Base-by-base conservation (phyloP, 352 stramenopile genomes). In the Phytopythium chamaehyphon region DNA sequence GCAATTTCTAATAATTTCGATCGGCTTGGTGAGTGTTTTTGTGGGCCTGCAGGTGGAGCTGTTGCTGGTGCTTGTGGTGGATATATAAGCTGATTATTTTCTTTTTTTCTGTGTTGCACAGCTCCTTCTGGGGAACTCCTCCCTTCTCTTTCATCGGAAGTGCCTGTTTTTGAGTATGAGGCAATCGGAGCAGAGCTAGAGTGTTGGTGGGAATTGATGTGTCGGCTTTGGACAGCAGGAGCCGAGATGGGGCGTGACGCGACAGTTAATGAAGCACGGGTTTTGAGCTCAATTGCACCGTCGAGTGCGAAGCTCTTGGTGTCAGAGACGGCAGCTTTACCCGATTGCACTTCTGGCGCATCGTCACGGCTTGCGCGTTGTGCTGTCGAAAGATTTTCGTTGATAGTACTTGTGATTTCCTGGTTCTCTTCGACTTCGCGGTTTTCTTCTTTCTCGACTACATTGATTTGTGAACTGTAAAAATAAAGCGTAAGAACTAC, bases 51-150 rank as follows among this genome's bases (percentile, higher is more conserved):
- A 51, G 61, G 46, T 24, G 71, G 66, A 48, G 64, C 66, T 22
- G 66, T 74, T 52, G 64, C 62, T 38, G 68, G 70, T 2, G 49
- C 50, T 26, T 33, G 66, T 5, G 23, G 7, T 19, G 22, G 11
- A 10, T 26, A 2, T 15, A 26, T 3, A 21, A 14, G 3, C 4
- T 51, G 12, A 11, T 3, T 12, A 15, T 51, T 28, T 19, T 26
- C 39, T 8, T 9, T 40, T 40, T 9, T 33, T 33, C 28, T 33
- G 28, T 51, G 24, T 3, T n/a, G 26, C 14, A 14, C 18, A 21
- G 21, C 9, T 1, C 1, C 8, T 19, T 33, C 14, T 28, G 39
- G 18, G 14, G 38, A 11, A 22, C 16, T 49, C 23, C 23, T 5
- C 38, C 5, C 28, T 33, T 33, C 28, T 33, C 28, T 33, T 5